Evolutionary conservation across 352 stramenopile species (phyloP).

Genomic region (Elongisporangium undulatum): DNA sequence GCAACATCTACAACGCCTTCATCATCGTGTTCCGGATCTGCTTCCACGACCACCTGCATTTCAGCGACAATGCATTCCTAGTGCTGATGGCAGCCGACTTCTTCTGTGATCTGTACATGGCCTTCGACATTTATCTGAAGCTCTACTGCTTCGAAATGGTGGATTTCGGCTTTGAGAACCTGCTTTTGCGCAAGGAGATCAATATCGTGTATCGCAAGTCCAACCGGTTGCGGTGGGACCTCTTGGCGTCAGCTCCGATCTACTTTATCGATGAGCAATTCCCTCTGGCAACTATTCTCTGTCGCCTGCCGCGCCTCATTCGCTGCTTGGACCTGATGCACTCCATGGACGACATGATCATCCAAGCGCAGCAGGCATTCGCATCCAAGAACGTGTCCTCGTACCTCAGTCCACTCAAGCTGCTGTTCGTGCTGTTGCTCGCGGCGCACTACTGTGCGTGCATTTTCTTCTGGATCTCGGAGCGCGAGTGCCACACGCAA

Average conservation of each 20-base stretch:
- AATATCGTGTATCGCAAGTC: conserved; percentile 38
- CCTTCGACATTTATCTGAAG: conserved; percentile 57
- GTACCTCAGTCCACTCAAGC: conserved; percentile 60
- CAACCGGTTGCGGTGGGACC: conserved; percentile 35
- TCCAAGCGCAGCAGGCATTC: conserved; percentile 69
- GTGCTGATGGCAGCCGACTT: conserved; percentile 38
- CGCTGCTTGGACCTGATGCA: conserved; percentile 45
- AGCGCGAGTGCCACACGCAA: conserved; percentile 39
- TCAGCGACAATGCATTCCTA: conserved; percentile 12
- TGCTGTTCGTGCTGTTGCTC: conserved; percentile 67
- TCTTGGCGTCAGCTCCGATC: conserved; percentile 49
- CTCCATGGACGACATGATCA: conserved; percentile 60
- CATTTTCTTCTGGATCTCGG: conserved; percentile 68
- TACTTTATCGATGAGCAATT: conserved; percentile 31
- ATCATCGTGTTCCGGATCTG: conserved; percentile 65
- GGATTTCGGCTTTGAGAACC: conserved; percentile 37
- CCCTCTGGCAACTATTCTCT: conserved; percentile 24
- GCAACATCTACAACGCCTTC: conserved; percentile 68
- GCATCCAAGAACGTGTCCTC: conserved; percentile 60
- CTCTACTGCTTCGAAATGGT: conserved; percentile 59
- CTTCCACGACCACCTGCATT: conserved; percentile 50
- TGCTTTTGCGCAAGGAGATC: conserved; percentile 27
- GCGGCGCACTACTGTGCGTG: conserved; percentile 58
- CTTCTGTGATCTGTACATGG: conserved; percentile 46
- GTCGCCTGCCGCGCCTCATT: conserved; percentile 49